phyloP scores from a whole-genome alignment of 139 green algal genomes.

The Micractinium conductrix region DNA sequence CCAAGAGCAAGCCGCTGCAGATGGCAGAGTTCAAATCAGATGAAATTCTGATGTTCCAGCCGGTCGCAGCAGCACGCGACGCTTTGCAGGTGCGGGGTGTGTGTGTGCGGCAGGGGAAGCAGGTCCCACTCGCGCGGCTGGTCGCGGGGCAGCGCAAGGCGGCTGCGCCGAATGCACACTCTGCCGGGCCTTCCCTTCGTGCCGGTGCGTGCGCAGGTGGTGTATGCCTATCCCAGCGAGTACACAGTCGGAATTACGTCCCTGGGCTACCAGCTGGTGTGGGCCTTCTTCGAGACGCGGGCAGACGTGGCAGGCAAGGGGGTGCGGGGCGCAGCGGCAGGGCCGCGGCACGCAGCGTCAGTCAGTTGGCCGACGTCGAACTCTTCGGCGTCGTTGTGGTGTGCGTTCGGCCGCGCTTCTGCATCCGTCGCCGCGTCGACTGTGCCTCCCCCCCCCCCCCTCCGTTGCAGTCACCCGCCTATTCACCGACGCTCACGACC shows the following conservation, averaged over 20 bases:
- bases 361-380: no score
- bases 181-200: background rate
- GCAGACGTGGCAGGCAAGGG: slow-evolving; percentile 1
- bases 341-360: no score
- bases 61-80: slow-evolving; percentile 6
- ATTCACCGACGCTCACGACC: slow-evolving; percentile 61
- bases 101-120: background rate
- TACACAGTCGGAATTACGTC: slow-evolving; percentile 63
- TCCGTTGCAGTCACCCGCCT: slow-evolving; percentile 42
- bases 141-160: background rate
- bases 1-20: slow-evolving; percentile 4
- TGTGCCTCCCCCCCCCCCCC: no score
- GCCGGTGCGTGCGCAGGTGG: slow-evolving; percentile 3
- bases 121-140: no score
- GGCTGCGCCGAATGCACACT: background rate
- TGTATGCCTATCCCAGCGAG: slow-evolving; percentile 67
- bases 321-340: no score
- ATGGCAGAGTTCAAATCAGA: slow-evolving; percentile 37
- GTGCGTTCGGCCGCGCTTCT: no score
- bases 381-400: no score
- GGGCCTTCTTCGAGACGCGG: slow-evolving; percentile 52
- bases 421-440: no score
- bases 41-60: slow-evolving; percentile 44
- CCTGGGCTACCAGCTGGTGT: slow-evolving; percentile 65
- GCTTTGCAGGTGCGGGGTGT: background rate